A percentile compares a stretch with the other conserved stretches of the same genome.
Evolutionary conservation across 2,329 filamentous ascomycete species (phyloP).

Genomic region (Gremmenia infestans): DNA sequence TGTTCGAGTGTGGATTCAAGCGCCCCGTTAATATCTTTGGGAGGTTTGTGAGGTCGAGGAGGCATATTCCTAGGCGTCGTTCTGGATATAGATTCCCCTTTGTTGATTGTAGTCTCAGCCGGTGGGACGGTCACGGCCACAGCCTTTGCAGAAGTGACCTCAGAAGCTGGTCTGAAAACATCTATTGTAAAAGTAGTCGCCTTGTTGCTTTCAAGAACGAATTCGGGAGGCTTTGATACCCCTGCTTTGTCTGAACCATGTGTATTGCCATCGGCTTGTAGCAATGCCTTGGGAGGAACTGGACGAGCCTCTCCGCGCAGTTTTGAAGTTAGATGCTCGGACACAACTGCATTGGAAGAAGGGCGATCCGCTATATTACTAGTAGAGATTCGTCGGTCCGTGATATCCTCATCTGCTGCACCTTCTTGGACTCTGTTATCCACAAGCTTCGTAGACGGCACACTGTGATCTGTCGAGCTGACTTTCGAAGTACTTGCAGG

Average conservation of each 20-base stretch:
- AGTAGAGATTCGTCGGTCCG: neutral
- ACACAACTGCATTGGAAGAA: neutral
- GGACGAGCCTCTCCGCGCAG: neutral
- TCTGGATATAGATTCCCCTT: neutral
- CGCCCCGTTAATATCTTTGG: neutral
- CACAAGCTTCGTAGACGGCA: neutral
- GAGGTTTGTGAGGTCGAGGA: neutral
- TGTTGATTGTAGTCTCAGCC: neutral
- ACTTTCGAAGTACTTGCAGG: neutral
- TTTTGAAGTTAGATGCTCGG: neutral
- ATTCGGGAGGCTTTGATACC: neutral
- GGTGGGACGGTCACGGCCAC: neutral
- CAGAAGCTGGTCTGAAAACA: neutral
- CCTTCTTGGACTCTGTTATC: neutral
- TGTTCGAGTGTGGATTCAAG: conserved; percentile 11
- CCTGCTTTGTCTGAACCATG: neutral
- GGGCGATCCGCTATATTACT: neutral
- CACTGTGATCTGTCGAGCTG: neutral
- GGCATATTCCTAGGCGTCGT: neutral
- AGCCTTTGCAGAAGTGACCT: neutral
- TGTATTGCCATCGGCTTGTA: neutral
- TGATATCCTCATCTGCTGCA: neutral
- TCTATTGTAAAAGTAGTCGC: neutral
- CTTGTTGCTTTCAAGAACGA: neutral
- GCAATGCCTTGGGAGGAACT: neutral